Conservation (phyloP, 2,329 filamentous ascomycete species). For the Elsinoe ampelina region DNA sequence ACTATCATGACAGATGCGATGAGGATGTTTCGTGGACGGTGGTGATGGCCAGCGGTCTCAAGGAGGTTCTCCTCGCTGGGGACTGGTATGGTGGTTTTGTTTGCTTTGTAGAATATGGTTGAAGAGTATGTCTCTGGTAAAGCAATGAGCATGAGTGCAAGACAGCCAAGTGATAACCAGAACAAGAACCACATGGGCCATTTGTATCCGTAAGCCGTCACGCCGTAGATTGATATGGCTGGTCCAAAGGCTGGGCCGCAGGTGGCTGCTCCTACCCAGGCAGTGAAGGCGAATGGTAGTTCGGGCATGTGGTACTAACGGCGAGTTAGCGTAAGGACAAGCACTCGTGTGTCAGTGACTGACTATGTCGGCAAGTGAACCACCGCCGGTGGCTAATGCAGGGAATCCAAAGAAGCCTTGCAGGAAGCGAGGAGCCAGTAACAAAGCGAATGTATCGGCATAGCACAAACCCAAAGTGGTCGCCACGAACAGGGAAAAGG, state of each 20-base stretch:
- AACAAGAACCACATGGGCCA: conserved; percentile 57
- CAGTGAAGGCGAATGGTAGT: conserved; percentile 49
- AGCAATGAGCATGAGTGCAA: conserved; percentile 50
- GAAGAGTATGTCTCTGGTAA: conserved; percentile 55
- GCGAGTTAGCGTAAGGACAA: conserved; percentile 10
- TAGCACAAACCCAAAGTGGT: conserved; percentile 39
- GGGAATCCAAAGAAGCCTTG: conserved; percentile 59
- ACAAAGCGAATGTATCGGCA: conserved; percentile 51
- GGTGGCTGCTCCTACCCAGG: conserved; percentile 47
- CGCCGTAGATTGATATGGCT: conserved; percentile 51
- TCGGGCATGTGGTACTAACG: conserved; percentile 42
- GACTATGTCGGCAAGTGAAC: conserved; percentile 45
- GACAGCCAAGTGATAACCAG: conserved; percentile 50
- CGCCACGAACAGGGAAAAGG: conserved; percentile 60
- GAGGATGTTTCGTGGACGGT: conserved; percentile 38
- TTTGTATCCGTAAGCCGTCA: conserved; percentile 50
- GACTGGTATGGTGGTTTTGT: neutral
- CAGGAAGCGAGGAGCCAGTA: conserved; percentile 52
- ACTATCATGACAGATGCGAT: conserved; percentile 40
- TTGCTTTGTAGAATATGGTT: conserved; percentile 26
- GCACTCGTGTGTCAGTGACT: neutral
- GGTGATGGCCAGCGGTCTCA: conserved; percentile 34
- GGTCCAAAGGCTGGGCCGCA: conserved; percentile 50
- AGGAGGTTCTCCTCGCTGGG: neutral
- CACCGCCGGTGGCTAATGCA: conserved; percentile 50